phyloP scores from a whole-genome alignment of 106 monocot genomes.

The Acanthochlamys bracteata region DNA sequence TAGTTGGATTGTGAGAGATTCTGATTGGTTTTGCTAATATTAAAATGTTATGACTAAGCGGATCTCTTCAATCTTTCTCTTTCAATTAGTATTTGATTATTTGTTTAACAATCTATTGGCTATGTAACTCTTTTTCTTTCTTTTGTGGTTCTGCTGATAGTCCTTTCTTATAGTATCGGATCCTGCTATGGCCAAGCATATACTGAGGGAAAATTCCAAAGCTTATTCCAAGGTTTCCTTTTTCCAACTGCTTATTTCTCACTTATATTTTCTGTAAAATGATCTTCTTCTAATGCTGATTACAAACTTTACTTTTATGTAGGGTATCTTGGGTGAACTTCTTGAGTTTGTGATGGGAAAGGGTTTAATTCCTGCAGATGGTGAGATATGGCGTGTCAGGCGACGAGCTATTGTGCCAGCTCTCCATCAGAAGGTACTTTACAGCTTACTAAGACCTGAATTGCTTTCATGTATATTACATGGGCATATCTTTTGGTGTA shows the following conservation, averaged over 20 bases:
- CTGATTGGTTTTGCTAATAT: neutral
- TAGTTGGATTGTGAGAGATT: neutral
- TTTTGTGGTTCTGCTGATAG: conserved; percentile 19
- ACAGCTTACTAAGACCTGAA: neutral
- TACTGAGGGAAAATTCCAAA: conserved; percentile 77
- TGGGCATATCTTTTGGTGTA: neutral
- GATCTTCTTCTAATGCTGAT: neutral
- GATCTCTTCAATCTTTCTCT: neutral
- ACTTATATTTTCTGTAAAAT: neutral
- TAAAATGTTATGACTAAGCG: neutral
- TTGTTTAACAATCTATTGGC: neutral
- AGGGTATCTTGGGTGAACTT: conserved; percentile 92
- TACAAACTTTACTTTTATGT: neutral
- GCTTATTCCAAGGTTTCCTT: conserved; percentile 83
- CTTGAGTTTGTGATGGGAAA: conserved; percentile 97
- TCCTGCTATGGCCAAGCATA: conserved; percentile 75
- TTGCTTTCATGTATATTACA: neutral
- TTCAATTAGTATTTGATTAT: neutral
- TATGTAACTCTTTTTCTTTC: neutral
- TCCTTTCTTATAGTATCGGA: conserved; percentile 94
- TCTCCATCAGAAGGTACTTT: conserved; percentile 83
- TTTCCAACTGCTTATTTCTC: neutral
- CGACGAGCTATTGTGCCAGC: conserved; percentile 84
- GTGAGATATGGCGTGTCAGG: conserved; percentile 76
- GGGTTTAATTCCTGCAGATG: conserved; percentile 94